phyloP scores from a whole-genome alignment of 192 early-diverging fungal genomes.

The Helicostylum pulchrum region DNA sequence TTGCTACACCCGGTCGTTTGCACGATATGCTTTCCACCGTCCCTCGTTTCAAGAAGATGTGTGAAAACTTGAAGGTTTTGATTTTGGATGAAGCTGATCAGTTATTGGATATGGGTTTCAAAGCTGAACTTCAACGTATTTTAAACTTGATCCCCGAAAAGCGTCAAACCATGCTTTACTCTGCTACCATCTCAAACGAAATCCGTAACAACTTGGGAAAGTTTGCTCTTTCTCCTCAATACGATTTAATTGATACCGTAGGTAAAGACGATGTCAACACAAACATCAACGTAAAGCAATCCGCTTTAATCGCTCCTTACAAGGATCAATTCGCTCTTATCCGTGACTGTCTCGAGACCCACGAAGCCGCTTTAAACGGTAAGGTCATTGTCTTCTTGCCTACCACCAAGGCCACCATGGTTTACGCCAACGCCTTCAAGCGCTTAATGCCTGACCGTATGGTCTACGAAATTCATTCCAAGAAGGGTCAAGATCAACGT shows the following conservation, averaged over 20 bases:
- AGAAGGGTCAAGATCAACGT: slow-evolving; percentile 70
- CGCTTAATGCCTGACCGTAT: slow-evolving; percentile 33
- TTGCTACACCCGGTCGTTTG: slow-evolving; percentile 94
- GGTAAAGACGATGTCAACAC: slow-evolving; percentile 83
- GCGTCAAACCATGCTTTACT: slow-evolving; percentile 90
- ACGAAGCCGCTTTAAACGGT: slow-evolving; percentile 55
- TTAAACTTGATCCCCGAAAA: slow-evolving; percentile 54
- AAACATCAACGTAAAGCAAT: slow-evolving; percentile 77
- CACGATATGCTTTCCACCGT: slow-evolving; percentile 63
- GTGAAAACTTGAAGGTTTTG: slow-evolving; percentile 57
- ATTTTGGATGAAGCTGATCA: slow-evolving; percentile 93
- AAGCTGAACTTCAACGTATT: slow-evolving; percentile 77
- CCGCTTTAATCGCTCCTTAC: slow-evolving; percentile 63
- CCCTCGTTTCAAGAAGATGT: slow-evolving; percentile 58
- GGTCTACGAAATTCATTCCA: slow-evolving; percentile 61
- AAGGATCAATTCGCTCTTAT: slow-evolving; percentile 60
- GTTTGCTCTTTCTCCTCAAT: slow-evolving; percentile 58
- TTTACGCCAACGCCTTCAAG: slow-evolving; percentile 62
- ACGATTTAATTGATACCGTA: slow-evolving; percentile 79
- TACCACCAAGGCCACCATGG: slow-evolving; percentile 68
- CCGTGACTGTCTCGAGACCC: slow-evolving; percentile 61
- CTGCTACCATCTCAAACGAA: slow-evolving; percentile 79
- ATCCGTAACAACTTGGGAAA: slow-evolving; percentile 65
- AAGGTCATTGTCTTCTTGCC: slow-evolving; percentile 91
- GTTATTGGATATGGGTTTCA: slow-evolving; percentile 94